Conservation (phyloP, 2,329 filamentous ascomycete species). For the Shiraia sp. region DNA sequence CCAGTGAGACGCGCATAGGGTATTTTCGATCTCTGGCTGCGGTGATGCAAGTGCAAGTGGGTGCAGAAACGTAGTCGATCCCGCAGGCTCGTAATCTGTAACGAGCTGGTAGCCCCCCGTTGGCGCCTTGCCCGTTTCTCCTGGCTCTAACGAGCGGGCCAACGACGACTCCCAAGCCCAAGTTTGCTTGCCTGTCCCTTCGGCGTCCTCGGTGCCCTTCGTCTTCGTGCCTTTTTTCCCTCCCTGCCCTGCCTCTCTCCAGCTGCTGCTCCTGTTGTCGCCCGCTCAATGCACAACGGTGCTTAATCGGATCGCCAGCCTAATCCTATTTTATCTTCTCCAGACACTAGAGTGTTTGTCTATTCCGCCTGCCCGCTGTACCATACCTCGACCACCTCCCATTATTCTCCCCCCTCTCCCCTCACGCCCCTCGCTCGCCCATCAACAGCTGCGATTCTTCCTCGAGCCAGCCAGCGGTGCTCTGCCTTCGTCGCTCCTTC, state of each 20-base stretch:
- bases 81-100: slow-evolving; percentile 20
- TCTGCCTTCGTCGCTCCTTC: slow-evolving; percentile 40
- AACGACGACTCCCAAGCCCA: slow-evolving; percentile 14
- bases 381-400: slow-evolving; percentile 23
- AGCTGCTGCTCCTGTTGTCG: slow-evolving; percentile 19
- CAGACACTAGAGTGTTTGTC: slow-evolving; percentile 41
- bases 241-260: slow-evolving; percentile 16
- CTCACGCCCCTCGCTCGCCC: slow-evolving; percentile 12
- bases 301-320: slow-evolving; percentile 32
- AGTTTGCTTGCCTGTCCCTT: no score
- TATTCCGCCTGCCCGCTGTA: slow-evolving; percentile 41
- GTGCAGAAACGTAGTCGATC: slow-evolving; percentile 2
- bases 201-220: no score
- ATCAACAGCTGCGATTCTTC: slow-evolving; percentile 12
- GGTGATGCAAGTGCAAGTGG: no score
- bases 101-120: slow-evolving; percentile 13
- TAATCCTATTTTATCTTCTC: slow-evolving; percentile 46
- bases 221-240: slow-evolving; percentile 13
- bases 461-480: no score
- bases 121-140: slow-evolving; percentile 14
- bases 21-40: no score
- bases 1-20: no score
- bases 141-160: slow-evolving; percentile 17
- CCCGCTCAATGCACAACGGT: slow-evolving; percentile 30
- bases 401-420: slow-evolving; percentile 3